Evolutionary conservation across 192 early-diverging fungal genomes (phyloP).

Genomic region (Umbelopsis sp.): DNA sequence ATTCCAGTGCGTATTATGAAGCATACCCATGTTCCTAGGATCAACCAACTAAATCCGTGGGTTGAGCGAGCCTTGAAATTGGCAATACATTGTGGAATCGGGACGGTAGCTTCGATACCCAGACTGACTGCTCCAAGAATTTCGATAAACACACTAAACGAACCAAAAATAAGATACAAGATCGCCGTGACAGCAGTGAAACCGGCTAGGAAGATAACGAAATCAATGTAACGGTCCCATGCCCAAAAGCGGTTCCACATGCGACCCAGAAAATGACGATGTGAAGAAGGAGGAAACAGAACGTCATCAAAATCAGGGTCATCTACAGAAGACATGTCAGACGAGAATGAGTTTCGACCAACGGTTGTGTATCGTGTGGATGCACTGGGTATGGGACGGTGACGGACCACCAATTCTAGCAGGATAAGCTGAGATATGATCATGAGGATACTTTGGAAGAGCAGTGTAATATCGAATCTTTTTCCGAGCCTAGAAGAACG

Average conservation of each 20-base stretch:
- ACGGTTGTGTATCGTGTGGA: slow-evolving; percentile 22
- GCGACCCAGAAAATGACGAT: neutral
- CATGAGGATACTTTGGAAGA: slow-evolving; percentile 60
- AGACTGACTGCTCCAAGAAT: slow-evolving; percentile 43
- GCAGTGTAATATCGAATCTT: slow-evolving; percentile 53
- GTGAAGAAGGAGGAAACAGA: slow-evolving; percentile 3
- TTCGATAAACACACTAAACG: slow-evolving; percentile 33
- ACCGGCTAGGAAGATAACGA: slow-evolving; percentile 32
- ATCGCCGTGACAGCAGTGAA: slow-evolving; percentile 25
- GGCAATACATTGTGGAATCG: slow-evolving; percentile 55
- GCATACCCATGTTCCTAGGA: slow-evolving; percentile 39
- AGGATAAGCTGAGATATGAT: slow-evolving; percentile 52
- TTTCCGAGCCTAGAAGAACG: slow-evolving; percentile 35
- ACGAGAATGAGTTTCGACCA: slow-evolving; percentile 4
- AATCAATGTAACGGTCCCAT: slow-evolving; percentile 43
- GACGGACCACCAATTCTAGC: slow-evolving; percentile 47
- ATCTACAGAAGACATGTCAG: slow-evolving; percentile 1
- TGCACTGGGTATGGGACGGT: slow-evolving; percentile 38
- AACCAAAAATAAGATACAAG: slow-evolving; percentile 32
- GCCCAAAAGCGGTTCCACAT: slow-evolving; percentile 37
- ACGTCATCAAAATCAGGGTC: slow-evolving; percentile 11
- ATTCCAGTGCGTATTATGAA: neutral
- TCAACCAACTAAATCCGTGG: slow-evolving; percentile 47
- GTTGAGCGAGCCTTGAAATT: slow-evolving; percentile 49
- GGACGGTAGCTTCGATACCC: slow-evolving; percentile 60